Evolutionary conservation across 2,329 filamentous ascomycete genomes (phyloP), one percentile per base, ranked within the genome.

Genomic region (Grosmannia penicillata): DNA sequence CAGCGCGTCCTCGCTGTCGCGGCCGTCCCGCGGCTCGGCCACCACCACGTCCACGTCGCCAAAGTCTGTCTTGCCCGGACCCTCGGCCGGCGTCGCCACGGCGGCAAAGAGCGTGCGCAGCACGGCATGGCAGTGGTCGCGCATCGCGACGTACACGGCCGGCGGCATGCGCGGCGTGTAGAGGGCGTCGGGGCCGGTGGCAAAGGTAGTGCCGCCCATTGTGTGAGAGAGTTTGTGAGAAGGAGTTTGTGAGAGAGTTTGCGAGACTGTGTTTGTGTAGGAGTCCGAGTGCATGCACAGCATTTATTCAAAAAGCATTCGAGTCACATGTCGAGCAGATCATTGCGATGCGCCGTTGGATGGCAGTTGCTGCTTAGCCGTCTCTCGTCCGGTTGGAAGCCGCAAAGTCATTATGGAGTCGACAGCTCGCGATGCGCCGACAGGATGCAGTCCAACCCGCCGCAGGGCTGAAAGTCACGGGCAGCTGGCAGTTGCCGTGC

Each of bases 41-140:
- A 53, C 38, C 2, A 85, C 55, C 42, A 87, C 63, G 55, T 91
- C 83, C 27, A 93, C 59, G 46, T 91, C 84, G 17, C 83, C 84
- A 49, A 74, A 69, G 47, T 75, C 70, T 0, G 46, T 30, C 55
- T 91, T 91, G 1, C 54, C 75, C 0, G 82, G 82, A 0, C 72
- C 78, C 47, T 85, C 79, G 22, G 78, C 69, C 0, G 81, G 75
- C 0, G 68, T 64, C 1, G 63, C 67, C 5, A 81, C 72, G 8
- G 58, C 59, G 0, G 57, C 38, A 47, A 72, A 84, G 4, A 78
- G 56, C 1, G 58, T 48, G 1, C 56, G 54, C 0, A 82, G 64
- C 2, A 64, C 53, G 0, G 50, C 40, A 21, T 64, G 58, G 43
- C 67, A 71, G 1, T 59, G 49, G 0, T 53, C 44, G 18, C 69